phyloP scores from a whole-genome alignment of 441 rosid species.

The Lepidium campestre region DNA sequence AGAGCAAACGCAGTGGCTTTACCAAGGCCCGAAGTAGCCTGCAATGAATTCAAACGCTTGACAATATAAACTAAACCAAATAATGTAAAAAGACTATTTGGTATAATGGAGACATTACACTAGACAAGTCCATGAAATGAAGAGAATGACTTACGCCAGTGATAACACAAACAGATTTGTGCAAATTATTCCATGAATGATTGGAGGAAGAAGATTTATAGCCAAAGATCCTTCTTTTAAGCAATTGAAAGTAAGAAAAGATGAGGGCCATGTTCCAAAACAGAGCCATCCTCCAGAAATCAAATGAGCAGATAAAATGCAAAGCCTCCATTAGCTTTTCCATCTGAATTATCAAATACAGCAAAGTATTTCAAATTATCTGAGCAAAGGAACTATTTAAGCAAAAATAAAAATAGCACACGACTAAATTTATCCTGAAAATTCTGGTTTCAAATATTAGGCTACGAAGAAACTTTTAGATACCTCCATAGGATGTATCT shows the following conservation, averaged over 20 bases:
- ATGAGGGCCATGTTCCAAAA: conserved; percentile 52
- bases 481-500: too few species aligned
- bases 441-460: too few species aligned
- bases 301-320: conserved; percentile 36
- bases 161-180: conserved; percentile 58
- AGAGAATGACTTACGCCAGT: conserved; percentile 62
- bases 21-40: conserved; percentile 92
- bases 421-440: too few species aligned
- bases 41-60: conserved; percentile 7
- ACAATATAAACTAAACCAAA: not conserved
- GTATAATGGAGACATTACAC: not conserved
- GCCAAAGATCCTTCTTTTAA: conserved; percentile 31
- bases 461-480: too few species aligned
- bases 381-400: too few species aligned
- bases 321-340: conserved; percentile 36
- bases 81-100: too few species aligned
- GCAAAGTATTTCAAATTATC: not conserved
- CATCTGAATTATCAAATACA: conserved; percentile 10
- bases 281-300: conserved; percentile 75
- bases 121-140: not conserved
- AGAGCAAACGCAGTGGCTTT: conserved; percentile 72
- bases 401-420: too few species aligned
- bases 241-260: conserved; percentile 49
- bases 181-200: conserved; percentile 17
- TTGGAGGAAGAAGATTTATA: conserved; percentile 26